These are phyloP conservation scores for Tanozyma kutaoensis DNA, from an alignment of 805 yeast genomes.

Conservation along the genomic window DNA sequence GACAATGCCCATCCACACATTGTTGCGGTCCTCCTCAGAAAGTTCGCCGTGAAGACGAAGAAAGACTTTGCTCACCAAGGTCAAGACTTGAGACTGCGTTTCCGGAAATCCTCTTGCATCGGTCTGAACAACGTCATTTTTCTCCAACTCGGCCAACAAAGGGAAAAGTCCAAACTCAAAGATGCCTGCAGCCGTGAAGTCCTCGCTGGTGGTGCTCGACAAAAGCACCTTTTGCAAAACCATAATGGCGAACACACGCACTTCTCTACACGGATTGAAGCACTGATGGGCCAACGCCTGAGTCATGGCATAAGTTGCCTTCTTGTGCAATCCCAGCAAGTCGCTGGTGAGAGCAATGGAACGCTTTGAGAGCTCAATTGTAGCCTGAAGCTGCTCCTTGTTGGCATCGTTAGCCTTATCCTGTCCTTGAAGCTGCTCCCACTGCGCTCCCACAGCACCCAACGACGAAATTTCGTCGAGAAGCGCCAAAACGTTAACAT, in stretches of 20 bases:
- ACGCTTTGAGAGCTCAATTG: slow-evolving; percentile 44
- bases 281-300: slow-evolving; percentile 86
- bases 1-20: slow-evolving; percentile 22
- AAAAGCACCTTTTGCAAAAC: slow-evolving; percentile 42
- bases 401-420: slow-evolving; percentile 25
- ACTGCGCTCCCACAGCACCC: slow-evolving; percentile 68
- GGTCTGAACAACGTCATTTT: slow-evolving; percentile 44
- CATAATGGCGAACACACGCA: slow-evolving; percentile 53
- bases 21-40: slow-evolving; percentile 8
- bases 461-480: slow-evolving; percentile 71
- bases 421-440: slow-evolving; percentile 42
- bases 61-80: slow-evolving; percentile 47
- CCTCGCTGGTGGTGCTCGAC: slow-evolving; percentile 20
- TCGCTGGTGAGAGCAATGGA: slow-evolving; percentile 51
- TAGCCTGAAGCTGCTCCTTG: slow-evolving; percentile 1
- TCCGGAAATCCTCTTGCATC: slow-evolving; percentile 50
- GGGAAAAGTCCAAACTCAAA: slow-evolving; percentile 72
- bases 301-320: slow-evolving; percentile 43
- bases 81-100: slow-evolving; percentile 57
- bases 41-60: slow-evolving; percentile 18
- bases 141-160: slow-evolving; percentile 49
- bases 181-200: slow-evolving; percentile 36
- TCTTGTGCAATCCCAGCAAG: slow-evolving; percentile 24
- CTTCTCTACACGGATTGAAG: slow-evolving; percentile 73
- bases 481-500: slow-evolving; percentile 54